A percentile compares a stretch with the other conserved stretches of the same genome.
These are phyloP conservation scores for Cladophialophora chaetospira DNA, from an alignment of 2,329 filamentous ascomycete species.

Conservation along the genomic window DNA sequence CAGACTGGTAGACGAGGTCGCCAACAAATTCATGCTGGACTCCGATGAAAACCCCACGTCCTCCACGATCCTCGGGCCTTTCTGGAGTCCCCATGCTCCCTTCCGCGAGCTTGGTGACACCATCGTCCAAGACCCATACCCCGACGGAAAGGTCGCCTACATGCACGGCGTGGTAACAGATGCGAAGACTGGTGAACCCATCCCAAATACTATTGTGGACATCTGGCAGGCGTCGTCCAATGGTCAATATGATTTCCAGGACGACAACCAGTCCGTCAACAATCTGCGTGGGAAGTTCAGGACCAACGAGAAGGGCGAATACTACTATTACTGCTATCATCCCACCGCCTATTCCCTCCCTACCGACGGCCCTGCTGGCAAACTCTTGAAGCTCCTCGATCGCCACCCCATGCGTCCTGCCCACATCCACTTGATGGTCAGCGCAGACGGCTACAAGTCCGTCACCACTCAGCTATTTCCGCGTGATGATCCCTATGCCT, in stretches of 20 bases:
- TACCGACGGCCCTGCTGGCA: slow-evolving; percentile 61
- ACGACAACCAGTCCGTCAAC: slow-evolving; percentile 69
- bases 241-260: slow-evolving; percentile 76
- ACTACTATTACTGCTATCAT: slow-evolving; percentile 73
- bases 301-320: slow-evolving; percentile 68
- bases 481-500: slow-evolving; percentile 59
- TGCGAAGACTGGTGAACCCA: slow-evolving; percentile 49
- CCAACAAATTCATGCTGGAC: slow-evolving; percentile 66
- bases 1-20: slow-evolving; percentile 75
- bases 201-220: slow-evolving; percentile 70
- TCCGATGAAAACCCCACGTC: slow-evolving; percentile 46
- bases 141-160: slow-evolving; percentile 41
- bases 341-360: slow-evolving; percentile 73
- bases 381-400: slow-evolving; percentile 57
- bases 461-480: slow-evolving; percentile 62
- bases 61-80: slow-evolving; percentile 71
- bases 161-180: slow-evolving; percentile 6
- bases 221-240: slow-evolving; percentile 78
- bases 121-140: slow-evolving; percentile 65
- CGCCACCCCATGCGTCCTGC: slow-evolving; percentile 63
- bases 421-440: slow-evolving; percentile 62
- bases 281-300: slow-evolving; percentile 77
- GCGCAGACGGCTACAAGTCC: slow-evolving; percentile 58
- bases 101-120: slow-evolving; percentile 67
- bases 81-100: slow-evolving; percentile 75